Percentiles rank a stretch among this genome's conserved stretches.
Conservation (phyloP, 179 eudicot genomes). For the Pouteria campechiana region DNA sequence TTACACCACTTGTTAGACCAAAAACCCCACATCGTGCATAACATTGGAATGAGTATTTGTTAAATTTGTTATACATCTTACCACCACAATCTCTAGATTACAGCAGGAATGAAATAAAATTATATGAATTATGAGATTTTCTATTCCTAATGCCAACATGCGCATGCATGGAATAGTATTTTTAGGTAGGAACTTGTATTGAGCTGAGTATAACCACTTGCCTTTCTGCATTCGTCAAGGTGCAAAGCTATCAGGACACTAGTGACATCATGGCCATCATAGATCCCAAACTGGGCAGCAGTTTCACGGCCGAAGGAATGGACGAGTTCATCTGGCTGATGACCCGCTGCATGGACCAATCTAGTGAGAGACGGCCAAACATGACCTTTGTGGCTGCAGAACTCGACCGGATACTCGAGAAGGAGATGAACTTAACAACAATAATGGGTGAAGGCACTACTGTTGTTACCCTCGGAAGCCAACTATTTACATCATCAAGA, state of each 20-base stretch:
- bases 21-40: too few relatives aligned
- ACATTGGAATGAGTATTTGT: too few relatives aligned
- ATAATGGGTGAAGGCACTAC: slow-evolving; percentile 96
- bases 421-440: slow-evolving; percentile 91
- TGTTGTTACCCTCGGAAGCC: slow-evolving; percentile 91
- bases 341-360: slow-evolving; percentile 56
- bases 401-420: slow-evolving; percentile 85
- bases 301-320: slow-evolving; percentile 86
- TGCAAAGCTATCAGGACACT: slow-evolving; percentile 56
- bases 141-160: too few relatives aligned
- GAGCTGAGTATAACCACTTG: too few relatives aligned
- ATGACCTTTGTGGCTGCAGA: slow-evolving; percentile 62
- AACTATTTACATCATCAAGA: slow-evolving; percentile 70
- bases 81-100: too few relatives aligned
- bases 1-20: too few relatives aligned
- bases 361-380: slow-evolving; percentile 65
- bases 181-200: too few relatives aligned
- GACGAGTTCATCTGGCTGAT: slow-evolving; percentile 71
- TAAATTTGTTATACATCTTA: too few relatives aligned
- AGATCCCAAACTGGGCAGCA: slow-evolving; percentile 68
- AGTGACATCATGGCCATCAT: slow-evolving; percentile 47
- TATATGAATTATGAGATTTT: too few relatives aligned
- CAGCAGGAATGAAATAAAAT: too few relatives aligned
- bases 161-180: too few relatives aligned
- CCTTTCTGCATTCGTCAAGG: slow-evolving; percentile 19